These are phyloP conservation scores for Gnomoniopsis smithogilvyi DNA, from an alignment of 2,329 filamentous ascomycete genomes.

Conservation along the genomic window DNA sequence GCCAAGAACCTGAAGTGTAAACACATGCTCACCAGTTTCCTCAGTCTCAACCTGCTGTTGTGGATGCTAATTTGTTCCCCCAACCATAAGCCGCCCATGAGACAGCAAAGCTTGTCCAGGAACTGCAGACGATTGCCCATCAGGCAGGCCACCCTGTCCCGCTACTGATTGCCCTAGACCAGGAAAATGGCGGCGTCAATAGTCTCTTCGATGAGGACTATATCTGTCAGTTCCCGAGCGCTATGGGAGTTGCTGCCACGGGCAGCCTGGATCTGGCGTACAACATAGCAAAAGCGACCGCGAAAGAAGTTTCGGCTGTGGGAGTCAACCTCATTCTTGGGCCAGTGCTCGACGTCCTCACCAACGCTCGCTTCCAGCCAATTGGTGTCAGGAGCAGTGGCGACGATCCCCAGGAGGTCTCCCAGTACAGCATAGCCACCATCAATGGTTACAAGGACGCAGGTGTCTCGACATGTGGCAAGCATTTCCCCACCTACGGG, in stretches of 20 bases:
- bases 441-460: constrained; percentile 93
- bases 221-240: constrained; percentile 93
- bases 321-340: constrained; percentile 96
- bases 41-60: constrained; percentile 4
- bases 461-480: constrained; percentile 84
- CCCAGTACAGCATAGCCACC: constrained; percentile 84
- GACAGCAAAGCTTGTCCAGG: constrained; percentile 81
- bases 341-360: constrained; percentile 89
- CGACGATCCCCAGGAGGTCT: constrained; percentile 93
- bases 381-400: constrained; percentile 85
- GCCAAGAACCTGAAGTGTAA: constrained; percentile 83
- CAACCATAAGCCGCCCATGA: constrained; percentile 73
- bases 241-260: constrained; percentile 94
- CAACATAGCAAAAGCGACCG: constrained; percentile 88
- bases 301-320: constrained; percentile 85
- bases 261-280: constrained; percentile 83
- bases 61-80: constrained; percentile 28
- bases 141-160: constrained; percentile 87
- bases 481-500: constrained; percentile 95
- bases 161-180: constrained; percentile 85
- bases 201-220: constrained; percentile 94
- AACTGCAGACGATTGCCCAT: constrained; percentile 88
- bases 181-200: constrained; percentile 98
- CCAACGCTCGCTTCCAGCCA: constrained; percentile 87
- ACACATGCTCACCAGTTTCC: neutral